Conservation (phyloP, 129 eudicot species). For the Logfia minima region DNA sequence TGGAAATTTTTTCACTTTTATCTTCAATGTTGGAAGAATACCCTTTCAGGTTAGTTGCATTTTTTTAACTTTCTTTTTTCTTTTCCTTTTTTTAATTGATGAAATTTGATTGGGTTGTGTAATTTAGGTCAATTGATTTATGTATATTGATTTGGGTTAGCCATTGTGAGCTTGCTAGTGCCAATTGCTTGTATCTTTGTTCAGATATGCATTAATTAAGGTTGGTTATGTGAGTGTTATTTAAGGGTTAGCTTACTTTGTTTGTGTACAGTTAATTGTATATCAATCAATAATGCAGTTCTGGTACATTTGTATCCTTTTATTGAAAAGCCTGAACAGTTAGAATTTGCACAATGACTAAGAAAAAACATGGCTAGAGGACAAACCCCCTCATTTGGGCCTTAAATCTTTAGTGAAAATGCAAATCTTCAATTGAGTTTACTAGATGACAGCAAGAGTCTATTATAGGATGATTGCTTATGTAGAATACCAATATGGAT, state of each 20-base stretch:
- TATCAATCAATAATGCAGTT: not conserved
- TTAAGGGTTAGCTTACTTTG: not conserved
- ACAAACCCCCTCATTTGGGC: not conserved
- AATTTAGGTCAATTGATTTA: not conserved
- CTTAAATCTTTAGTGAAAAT: not conserved
- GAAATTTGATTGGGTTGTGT: constrained; percentile 1
- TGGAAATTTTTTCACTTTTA: constrained; percentile 47
- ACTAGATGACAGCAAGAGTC: not conserved
- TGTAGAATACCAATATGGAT: not conserved
- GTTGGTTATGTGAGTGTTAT: not conserved
- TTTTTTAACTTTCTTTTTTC: not conserved
- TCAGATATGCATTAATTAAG: constrained; percentile 6
- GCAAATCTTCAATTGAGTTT: not conserved
- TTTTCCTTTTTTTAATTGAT: not conserved
- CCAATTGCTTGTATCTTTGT: not conserved
- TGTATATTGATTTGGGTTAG: not conserved
- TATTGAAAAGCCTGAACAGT: not conserved
- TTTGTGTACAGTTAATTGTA: too few species aligned
- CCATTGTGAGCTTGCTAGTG: not conserved
- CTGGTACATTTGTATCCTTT: not conserved
- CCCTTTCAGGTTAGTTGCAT: constrained; percentile 76
- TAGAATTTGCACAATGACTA: not conserved
- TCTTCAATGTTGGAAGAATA: constrained; percentile 72
- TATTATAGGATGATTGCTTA: not conserved
- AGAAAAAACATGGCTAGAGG: not conserved